These are phyloP conservation scores for Fusarium caatingaense DNA, from an alignment of 2,329 filamentous ascomycete species.

Conservation along the genomic window DNA sequence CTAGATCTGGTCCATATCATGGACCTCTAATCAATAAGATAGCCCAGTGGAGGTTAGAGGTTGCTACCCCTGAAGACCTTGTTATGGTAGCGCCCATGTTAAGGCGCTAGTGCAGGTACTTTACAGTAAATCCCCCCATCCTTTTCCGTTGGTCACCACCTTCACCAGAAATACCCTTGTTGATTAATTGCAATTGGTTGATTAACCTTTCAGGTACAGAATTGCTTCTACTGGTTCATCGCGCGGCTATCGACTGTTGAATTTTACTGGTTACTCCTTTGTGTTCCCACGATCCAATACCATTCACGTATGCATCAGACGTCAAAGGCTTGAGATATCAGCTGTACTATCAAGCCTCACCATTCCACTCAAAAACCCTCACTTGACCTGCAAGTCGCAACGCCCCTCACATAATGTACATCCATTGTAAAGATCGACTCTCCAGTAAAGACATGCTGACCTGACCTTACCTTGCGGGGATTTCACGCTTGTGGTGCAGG, in stretches of 20 bases:
- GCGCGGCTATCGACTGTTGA: slow-evolving; percentile 4
- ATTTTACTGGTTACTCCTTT: slow-evolving; percentile 4
- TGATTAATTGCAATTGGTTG: slow-evolving; percentile 25
- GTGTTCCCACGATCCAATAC: slow-evolving; percentile 10
- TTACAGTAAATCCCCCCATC: slow-evolving; percentile 12
- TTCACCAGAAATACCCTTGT: slow-evolving; percentile 33
- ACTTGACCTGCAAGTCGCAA: slow-evolving; percentile 4
- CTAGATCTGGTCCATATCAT: background rate
- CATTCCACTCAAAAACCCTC: slow-evolving; percentile 25
- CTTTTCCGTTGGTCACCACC: slow-evolving; percentile 33
- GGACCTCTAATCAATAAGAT: background rate
- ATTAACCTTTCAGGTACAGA: slow-evolving; percentile 27
- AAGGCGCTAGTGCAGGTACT: slow-evolving; percentile 38
- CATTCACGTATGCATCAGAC: background rate
- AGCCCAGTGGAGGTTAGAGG: background rate
- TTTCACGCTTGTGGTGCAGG: slow-evolving; percentile 29
- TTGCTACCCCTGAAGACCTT: slow-evolving; percentile 18
- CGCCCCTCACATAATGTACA: slow-evolving; percentile 3
- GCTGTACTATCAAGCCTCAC: slow-evolving; percentile 15
- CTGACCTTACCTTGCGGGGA: slow-evolving; percentile 21
- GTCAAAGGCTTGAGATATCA: slow-evolving; percentile 1
- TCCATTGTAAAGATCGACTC: background rate
- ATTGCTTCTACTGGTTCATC: slow-evolving; percentile 27
- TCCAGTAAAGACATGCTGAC: background rate
- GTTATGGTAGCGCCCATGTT: slow-evolving; percentile 21